Conservation (phyloP, 2,329 filamentous ascomycete genomes). For the Paecilomyces sp. region DNA sequence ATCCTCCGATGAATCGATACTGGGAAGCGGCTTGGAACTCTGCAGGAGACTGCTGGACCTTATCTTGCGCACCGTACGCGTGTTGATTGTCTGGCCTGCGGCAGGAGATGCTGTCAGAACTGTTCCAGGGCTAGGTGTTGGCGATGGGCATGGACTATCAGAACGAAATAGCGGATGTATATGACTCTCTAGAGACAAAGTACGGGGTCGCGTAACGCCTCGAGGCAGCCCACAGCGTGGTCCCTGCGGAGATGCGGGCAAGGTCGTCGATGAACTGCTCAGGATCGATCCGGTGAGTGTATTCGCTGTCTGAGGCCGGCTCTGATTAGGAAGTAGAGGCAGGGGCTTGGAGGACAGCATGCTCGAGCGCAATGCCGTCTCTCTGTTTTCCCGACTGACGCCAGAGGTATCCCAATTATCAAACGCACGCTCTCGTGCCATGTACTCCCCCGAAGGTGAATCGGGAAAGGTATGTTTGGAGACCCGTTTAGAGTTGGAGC, state of each 20-base stretch:
- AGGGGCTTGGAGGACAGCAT: background rate
- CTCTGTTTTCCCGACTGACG: slow-evolving; percentile 1
- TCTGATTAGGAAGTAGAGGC: background rate
- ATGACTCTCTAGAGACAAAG: slow-evolving; percentile 38
- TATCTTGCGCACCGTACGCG: slow-evolving; percentile 29
- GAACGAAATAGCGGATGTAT: slow-evolving; percentile 54
- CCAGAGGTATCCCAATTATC: slow-evolving; percentile 5
- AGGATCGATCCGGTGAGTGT: background rate
- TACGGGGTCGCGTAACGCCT: slow-evolving; percentile 6
- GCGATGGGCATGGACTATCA: slow-evolving; percentile 46
- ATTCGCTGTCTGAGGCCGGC: background rate
- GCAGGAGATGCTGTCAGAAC: slow-evolving; percentile 49
- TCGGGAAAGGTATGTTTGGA: slow-evolving; percentile 17
- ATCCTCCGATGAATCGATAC: slow-evolving; percentile 12
- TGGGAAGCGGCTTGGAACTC: slow-evolving; percentile 13
- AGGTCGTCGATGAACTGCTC: background rate
- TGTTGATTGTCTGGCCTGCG: slow-evolving; percentile 46
- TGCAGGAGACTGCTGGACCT: slow-evolving; percentile 25
- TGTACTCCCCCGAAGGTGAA: slow-evolving; percentile 2
- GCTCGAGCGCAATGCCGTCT: slow-evolving; percentile 6
- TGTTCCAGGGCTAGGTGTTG: slow-evolving; percentile 46
- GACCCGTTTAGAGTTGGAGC: slow-evolving; percentile 18
- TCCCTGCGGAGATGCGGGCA: slow-evolving; percentile 1
- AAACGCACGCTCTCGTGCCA: background rate
- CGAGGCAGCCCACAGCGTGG: slow-evolving; percentile 5